Evolutionary conservation across 2,329 filamentous ascomycete species (phyloP), one percentile per base, ranked within the genome.

Genomic region (Achaetomium macrosporum): DNA sequence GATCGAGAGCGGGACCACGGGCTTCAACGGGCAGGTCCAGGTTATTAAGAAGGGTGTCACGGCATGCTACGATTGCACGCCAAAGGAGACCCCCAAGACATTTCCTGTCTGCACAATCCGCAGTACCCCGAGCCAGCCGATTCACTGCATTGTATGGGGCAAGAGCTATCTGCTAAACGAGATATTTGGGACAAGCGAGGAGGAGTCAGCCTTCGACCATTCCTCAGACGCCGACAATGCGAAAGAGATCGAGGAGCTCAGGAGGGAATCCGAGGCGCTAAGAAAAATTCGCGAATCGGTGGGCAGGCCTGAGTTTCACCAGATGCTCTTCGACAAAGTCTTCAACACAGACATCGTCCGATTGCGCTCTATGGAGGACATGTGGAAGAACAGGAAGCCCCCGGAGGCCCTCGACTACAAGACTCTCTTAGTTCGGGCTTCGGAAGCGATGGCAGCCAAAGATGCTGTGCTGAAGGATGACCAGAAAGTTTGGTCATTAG

Each of bases 91-190:
- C 1, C 92, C 92, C 6, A 97, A 96, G 68, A 87, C 87, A 1
- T 97, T 95, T 65, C 91, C 93, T 1, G 91, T 97, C 40, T 99
- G 93, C 73, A 99, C 93, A 1, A 97, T 99, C 63, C 83, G 93
- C 68, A 96, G 90, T 68, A 99, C 91, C 0, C 93, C 93, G 0
- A 95, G 88, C 59, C 92, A 97, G 64, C 89, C 92, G 0, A 97
- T 99, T 41, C 93, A 99, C 71, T 97, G 93, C 73, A 99, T 99
- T 57, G 92, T 99, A 2, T 99, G 93, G 93, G 92, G 82, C 17
- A 99, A 97, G 73, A 96, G 90, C 68, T 99, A 97, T 68, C 78
- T 99, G 9, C 81, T 99, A 56, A 93, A 90, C 60, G 93, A 99
- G 69, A 84, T 99, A 8, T 99, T 96, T 62, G 93, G 93, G 16